phyloP scores from a whole-genome alignment of 345 rosid species.

The Erodium maritimum region DNA sequence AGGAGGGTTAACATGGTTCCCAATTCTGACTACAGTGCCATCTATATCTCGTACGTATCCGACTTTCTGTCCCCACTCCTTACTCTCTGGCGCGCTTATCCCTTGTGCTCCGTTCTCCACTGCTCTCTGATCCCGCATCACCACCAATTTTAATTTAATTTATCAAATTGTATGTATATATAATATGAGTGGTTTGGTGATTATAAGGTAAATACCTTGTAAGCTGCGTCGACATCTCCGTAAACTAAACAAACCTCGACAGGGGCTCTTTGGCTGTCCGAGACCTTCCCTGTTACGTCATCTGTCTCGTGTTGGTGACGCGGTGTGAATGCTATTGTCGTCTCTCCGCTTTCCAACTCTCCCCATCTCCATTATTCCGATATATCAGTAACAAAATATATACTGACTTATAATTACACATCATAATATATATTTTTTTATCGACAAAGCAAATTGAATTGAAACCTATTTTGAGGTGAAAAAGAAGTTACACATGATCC shows the following conservation, averaged over 20 bases:
- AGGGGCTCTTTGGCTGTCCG: constrained; percentile 40
- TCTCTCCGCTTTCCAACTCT: constrained; percentile 76
- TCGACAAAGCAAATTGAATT: too few species aligned
- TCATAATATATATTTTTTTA: background rate
- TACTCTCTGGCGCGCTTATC: constrained; percentile 57
- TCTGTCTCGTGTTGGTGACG: constrained; percentile 77
- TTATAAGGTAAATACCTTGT: constrained; percentile 46
- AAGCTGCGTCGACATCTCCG: constrained; percentile 65
- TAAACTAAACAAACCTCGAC: constrained; percentile 73
- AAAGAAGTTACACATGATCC: too few species aligned
- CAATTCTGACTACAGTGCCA: constrained; percentile 57
- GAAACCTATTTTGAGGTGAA: too few species aligned
- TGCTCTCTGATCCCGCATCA: constrained; percentile 43
- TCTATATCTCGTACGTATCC: constrained; percentile 76
- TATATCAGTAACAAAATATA: too few species aligned
- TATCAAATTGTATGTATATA: background rate
- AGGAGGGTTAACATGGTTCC: constrained; percentile 42
- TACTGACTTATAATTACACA: background rate
- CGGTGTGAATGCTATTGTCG: constrained; percentile 76
- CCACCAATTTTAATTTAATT: background rate
- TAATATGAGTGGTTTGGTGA: too few species aligned
- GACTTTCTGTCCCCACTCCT: constrained; percentile 86
- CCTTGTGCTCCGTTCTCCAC: constrained; percentile 68
- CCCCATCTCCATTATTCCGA: constrained; percentile 40
- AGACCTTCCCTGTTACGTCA: constrained; percentile 32